Evolutionary conservation across 805 yeast genomes (phyloP).

Genomic region (Jamesozyma piceae): DNA sequence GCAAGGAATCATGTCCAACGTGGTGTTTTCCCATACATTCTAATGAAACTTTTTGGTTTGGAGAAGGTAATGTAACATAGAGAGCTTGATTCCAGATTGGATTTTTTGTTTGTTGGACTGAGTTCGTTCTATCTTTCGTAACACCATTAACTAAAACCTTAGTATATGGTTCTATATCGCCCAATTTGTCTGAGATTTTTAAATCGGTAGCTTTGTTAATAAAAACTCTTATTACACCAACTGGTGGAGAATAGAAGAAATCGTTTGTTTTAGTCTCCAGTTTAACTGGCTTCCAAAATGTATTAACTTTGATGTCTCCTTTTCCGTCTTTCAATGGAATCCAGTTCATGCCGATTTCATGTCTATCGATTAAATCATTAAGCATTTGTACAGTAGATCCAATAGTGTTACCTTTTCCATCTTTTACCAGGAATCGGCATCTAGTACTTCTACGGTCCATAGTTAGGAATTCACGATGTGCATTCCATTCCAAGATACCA

Average conservation of each 20-base stretch:
- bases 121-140: constrained; percentile 62
- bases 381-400: constrained; percentile 49
- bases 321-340: constrained; percentile 53
- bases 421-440: constrained; percentile 55
- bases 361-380: constrained; percentile 57
- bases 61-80: constrained; percentile 67
- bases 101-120: constrained; percentile 51
- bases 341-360: constrained; percentile 74
- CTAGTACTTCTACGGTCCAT: constrained; percentile 57
- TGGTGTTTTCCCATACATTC: constrained; percentile 83
- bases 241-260: constrained; percentile 75
- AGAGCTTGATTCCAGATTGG: constrained; percentile 77
- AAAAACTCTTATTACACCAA: constrained; percentile 73
- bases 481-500: constrained; percentile 59
- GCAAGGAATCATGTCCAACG: constrained; percentile 61
- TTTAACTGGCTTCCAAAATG: constrained; percentile 76
- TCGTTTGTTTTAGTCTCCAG: constrained; percentile 53
- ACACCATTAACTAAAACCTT: constrained; percentile 65
- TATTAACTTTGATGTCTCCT: constrained; percentile 59
- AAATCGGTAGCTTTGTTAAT: constrained; percentile 60
- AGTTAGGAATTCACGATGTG: constrained; percentile 53
- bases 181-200: constrained; percentile 64
- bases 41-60: constrained; percentile 64
- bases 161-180: constrained; percentile 52
- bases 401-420: constrained; percentile 44